phyloP scores from a whole-genome alignment of 768 basidiomycete genomes.

The Lactarius sanguifluus region DNA sequence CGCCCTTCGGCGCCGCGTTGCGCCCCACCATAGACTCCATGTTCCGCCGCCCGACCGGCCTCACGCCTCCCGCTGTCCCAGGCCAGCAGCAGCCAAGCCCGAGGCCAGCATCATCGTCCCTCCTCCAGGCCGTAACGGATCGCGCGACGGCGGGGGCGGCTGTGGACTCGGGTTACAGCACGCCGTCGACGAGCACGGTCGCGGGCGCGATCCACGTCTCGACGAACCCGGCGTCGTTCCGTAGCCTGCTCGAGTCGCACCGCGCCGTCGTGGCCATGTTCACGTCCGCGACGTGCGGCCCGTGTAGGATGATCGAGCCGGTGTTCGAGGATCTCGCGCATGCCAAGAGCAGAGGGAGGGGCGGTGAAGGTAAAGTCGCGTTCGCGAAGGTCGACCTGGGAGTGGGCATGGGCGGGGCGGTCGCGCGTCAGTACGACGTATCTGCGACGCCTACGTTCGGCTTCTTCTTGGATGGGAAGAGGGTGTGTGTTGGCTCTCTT shows the following conservation, averaged over 20 bases:
- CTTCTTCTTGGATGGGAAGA: conserved; percentile 77
- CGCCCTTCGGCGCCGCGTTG: conserved; percentile 82
- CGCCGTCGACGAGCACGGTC: conserved; percentile 49
- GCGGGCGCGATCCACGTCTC: conserved; percentile 65
- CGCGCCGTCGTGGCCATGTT: conserved; percentile 79
- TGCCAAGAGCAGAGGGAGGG: conserved; percentile 45
- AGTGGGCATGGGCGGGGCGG: conserved; percentile 57
- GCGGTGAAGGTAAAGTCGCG: conserved; percentile 51
- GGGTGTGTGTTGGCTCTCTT: conserved; percentile 45
- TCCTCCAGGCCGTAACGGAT: conserved; percentile 57
- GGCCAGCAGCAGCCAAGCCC: conserved; percentile 35
- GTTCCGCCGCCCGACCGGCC: conserved; percentile 61
- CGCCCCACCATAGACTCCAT: conserved; percentile 90
- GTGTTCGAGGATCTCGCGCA: conserved; percentile 76
- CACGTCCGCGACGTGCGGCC: conserved; percentile 71
- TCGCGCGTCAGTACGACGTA: conserved; percentile 66
- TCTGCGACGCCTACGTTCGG: conserved; percentile 85
- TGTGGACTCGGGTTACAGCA: conserved; percentile 32
- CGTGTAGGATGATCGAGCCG: conserved; percentile 83
- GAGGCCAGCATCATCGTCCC: conserved; percentile 50
- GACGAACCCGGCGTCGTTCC: conserved; percentile 75
- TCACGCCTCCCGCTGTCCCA: conserved; percentile 38
- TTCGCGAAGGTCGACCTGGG: conserved; percentile 86
- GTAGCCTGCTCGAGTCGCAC: conserved; percentile 60
- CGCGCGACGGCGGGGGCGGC: conserved; percentile 43